Evolutionary conservation across 148 eudicot species (phyloP), one percentile per base, ranked within the genome.

Genomic region (Arbutus unedo): DNA sequence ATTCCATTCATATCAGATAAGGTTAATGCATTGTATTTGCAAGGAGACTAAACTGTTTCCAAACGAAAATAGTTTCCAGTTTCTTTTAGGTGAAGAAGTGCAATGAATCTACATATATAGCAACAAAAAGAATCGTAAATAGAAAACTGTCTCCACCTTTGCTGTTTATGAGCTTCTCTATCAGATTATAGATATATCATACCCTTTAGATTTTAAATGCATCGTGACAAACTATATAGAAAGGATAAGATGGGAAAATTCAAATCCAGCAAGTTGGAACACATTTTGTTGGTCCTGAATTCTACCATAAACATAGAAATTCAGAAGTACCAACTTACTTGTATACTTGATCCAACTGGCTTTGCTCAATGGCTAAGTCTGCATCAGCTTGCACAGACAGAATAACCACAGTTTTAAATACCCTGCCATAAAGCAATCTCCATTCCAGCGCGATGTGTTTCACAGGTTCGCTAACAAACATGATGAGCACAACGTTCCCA

Each of bases 381-480:
- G 81, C 86, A 79, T 87, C 73, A 57, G 79, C 84, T 56, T 84
- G 66, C 41, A 56, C 78, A 0, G 88, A 87, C 43, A 87, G 60
- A 62, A 87, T 87, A n/a, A 87, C 74, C 76, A 87, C 85, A n/a
- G 86, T 87, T 66, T 87, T 87, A 50, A 87, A 87, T 72, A 87
- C 50, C 77, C 89, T 62, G 5, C 86, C 86, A 82, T 87, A 87
- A 45, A 87, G 86, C 83, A 87, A 84, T 78, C 83, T 84, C 89
- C 89, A 87, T 77, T 87, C 89, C 44, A 87, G 49, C 38, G 89
- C 89, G 48, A 85, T 87, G 11, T 81, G 86, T 53, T 87, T 86
- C 66, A 87, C 89, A 66, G 86, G 79, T 38, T 86, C 89, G 41
- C 68, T 84, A 45, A 82, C 81, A 43, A 84, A 87, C 86, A 87